A percentile compares a stretch with the other conserved stretches of the same genome.
These are phyloP conservation scores for Penicillium sp. DNA, from an alignment of 2,329 filamentous ascomycete species.

Conservation along the genomic window DNA sequence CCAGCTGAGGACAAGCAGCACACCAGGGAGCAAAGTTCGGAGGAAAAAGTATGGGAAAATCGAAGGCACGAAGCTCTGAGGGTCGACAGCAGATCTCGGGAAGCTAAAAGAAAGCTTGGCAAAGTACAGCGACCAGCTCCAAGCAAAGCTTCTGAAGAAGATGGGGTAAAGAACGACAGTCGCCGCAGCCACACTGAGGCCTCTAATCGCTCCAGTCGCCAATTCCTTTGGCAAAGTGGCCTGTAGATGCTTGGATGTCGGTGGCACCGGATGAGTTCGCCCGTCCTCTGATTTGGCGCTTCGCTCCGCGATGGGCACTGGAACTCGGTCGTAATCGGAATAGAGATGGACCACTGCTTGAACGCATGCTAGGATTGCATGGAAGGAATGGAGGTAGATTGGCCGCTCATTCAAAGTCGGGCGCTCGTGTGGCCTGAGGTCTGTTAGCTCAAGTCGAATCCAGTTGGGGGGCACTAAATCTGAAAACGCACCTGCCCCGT, in stretches of 20 bases:
- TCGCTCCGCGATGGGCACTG: slow-evolving; percentile 47
- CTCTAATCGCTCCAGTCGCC: slow-evolving; percentile 31
- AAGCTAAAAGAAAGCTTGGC: slow-evolving; percentile 72
- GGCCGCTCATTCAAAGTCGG: slow-evolving; percentile 79
- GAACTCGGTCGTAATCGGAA: slow-evolving; percentile 67
- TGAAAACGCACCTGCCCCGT: slow-evolving; percentile 55
- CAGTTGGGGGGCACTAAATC: neutral
- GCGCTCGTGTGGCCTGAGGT: slow-evolving; percentile 56
- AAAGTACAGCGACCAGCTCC: slow-evolving; percentile 66
- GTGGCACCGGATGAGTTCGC: slow-evolving; percentile 35
- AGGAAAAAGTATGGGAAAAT: slow-evolving; percentile 54
- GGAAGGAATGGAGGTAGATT: slow-evolving; percentile 70
- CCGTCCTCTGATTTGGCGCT: slow-evolving; percentile 33
- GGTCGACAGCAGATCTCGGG: slow-evolving; percentile 62
- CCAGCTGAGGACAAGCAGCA: slow-evolving; percentile 70
- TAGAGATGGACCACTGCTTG: slow-evolving; percentile 69
- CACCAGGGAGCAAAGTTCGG: slow-evolving; percentile 59
- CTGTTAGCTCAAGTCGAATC: slow-evolving; percentile 10
- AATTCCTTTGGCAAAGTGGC: slow-evolving; percentile 31
- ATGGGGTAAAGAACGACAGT: slow-evolving; percentile 59
- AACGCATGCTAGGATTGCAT: slow-evolving; percentile 63
- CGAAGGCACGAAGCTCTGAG: slow-evolving; percentile 54
- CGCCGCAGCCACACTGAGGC: slow-evolving; percentile 43
- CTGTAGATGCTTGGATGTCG: slow-evolving; percentile 41
- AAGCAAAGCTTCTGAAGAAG: slow-evolving; percentile 60